These are phyloP conservation scores for Orobanche coerulescens DNA, from an alignment of 257 asterid species.

Conservation along the genomic window DNA sequence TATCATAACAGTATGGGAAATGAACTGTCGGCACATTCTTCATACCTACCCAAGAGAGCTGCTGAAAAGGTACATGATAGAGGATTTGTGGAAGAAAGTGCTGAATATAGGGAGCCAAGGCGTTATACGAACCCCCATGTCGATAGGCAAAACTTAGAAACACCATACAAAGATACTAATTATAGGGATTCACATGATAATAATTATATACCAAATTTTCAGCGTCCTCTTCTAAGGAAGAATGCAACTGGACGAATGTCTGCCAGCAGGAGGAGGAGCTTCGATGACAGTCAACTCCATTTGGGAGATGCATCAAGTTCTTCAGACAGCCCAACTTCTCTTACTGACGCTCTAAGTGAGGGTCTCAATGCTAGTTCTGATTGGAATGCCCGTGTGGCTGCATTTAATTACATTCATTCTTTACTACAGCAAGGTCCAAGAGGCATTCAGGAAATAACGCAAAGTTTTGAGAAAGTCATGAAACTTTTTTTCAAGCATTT, in stretches of 20 bases:
- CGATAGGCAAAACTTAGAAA: constrained; percentile 60
- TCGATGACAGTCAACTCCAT: constrained; percentile 83
- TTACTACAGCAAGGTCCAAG: constrained; percentile 87
- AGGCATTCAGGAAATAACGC: constrained; percentile 89
- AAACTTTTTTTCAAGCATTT: constrained; percentile 94
- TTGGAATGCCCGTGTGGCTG: constrained; percentile 96
- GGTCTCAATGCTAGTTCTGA: constrained; percentile 92
- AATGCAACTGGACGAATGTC: constrained; percentile 80
- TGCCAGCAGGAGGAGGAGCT: constrained; percentile 86
- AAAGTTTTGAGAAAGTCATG: constrained; percentile 98
- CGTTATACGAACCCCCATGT: constrained; percentile 48
- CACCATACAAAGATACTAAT: constrained; percentile 59
- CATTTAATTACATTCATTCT: constrained; percentile 68
- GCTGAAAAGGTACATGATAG: constrained; percentile 70
- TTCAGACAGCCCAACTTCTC: constrained; percentile 87
- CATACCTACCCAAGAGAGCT: constrained; percentile 65
- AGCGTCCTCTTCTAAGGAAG: constrained; percentile 87
- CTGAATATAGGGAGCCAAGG: constrained; percentile 67
- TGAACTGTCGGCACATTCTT: constrained; percentile 53
- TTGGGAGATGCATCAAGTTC: constrained; percentile 67
- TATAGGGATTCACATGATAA: constrained; percentile 60
- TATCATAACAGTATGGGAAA: constrained; percentile 50
- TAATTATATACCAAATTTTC: constrained; percentile 77
- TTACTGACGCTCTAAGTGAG: constrained; percentile 79
- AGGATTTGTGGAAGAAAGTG: constrained; percentile 58